Conservation (phyloP, 2,329 filamentous ascomycete species). For the Pseudogymnoascus verrucosus region DNA sequence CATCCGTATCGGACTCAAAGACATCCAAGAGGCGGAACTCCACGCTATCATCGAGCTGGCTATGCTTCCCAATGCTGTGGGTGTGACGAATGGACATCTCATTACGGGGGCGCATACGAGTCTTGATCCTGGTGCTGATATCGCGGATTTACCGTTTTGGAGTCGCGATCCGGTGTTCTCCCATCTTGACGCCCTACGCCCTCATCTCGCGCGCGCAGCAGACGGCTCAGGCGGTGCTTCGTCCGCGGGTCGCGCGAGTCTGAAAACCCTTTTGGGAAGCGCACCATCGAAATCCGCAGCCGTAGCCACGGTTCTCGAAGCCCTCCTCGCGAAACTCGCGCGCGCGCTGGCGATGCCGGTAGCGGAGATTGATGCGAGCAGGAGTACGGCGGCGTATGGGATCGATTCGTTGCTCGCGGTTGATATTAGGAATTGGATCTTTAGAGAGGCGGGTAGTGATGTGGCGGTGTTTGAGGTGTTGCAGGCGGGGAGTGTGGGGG, state of each 20-base stretch:
- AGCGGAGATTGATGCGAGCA: constrained; percentile 41
- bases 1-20: not conserved
- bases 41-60: constrained; percentile 49
- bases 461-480: constrained; percentile 49
- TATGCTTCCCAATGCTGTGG: constrained; percentile 33
- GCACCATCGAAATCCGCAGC: constrained; percentile 38
- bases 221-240: not conserved
- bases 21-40: not conserved
- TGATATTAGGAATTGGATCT: constrained; percentile 41
- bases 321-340: constrained; percentile 40
- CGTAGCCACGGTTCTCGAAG: constrained; percentile 36
- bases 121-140: not conserved
- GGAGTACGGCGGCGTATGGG: constrained; percentile 40
- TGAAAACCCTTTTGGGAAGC: constrained; percentile 35
- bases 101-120: not conserved
- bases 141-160: constrained; percentile 45
- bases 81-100: not conserved
- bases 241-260: constrained; percentile 18
- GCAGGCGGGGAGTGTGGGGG: constrained; percentile 43
- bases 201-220: not conserved
- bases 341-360: constrained; percentile 41
- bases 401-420: constrained; percentile 45
- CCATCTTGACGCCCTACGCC: constrained; percentile 34
- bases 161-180: constrained; percentile 47
- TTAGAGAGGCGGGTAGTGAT: constrained; percentile 37